Conservation (phyloP, 163 green algal genomes). For the Prototheca cutis region DNA sequence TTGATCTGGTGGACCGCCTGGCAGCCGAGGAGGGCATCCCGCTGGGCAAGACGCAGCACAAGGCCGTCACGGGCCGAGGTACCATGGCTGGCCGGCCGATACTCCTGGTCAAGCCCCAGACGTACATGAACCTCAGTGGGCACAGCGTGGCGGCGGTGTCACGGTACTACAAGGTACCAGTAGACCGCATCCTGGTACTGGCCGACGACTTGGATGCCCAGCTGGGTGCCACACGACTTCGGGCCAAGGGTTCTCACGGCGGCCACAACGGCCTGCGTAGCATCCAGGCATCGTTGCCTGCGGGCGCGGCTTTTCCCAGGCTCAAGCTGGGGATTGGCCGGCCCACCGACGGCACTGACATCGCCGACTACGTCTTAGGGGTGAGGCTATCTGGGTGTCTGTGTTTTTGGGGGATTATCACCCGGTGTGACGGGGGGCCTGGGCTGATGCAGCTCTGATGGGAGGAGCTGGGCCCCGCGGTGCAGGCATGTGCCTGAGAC, state of each 20-base stretch:
- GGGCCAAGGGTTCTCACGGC: conserved; percentile 51
- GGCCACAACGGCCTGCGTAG: conserved; percentile 69
- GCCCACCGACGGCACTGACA: background rate
- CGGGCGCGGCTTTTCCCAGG: background rate
- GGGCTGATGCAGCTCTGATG: no score
- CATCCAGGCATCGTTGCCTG: background rate
- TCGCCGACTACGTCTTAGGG: background rate
- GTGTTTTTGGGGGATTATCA: no score
- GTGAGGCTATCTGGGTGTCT: no score
- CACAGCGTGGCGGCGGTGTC: conserved; percentile 45
- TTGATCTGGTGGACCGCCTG: background rate
- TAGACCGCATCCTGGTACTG: conserved; percentile 43
- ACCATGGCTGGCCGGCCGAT: conserved; percentile 18
- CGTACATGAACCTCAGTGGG: conserved; percentile 75
- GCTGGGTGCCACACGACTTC: conserved; percentile 42
- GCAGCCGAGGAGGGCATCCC: background rate
- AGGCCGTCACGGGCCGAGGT: conserved; percentile 41
- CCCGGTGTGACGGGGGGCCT: no score
- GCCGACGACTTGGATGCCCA: conserved; percentile 73
- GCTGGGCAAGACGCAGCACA: conserved; percentile 28
- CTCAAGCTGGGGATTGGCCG: background rate
- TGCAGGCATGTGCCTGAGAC: no score
- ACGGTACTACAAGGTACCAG: conserved; percentile 50
- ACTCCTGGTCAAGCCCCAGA: conserved; percentile 71
- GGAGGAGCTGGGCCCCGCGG: no score